Evolutionary conservation across 2,329 filamentous ascomycete species (phyloP).

Genomic region (Cryoendolithus antarcticus): DNA sequence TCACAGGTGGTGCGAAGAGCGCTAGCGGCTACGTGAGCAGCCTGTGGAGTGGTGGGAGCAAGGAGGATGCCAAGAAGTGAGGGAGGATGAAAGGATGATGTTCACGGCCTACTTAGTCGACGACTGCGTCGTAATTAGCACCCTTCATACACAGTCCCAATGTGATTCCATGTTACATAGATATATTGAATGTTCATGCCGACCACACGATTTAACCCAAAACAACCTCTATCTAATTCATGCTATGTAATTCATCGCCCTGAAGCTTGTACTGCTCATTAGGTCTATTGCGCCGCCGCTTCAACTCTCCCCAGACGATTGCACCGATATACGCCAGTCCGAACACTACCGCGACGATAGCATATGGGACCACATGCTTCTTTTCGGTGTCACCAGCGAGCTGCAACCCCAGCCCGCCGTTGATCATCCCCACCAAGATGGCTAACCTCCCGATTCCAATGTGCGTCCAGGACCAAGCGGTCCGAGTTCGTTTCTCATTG

Average conservation of each 20-base stretch:
- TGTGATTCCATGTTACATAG: too few relatives aligned
- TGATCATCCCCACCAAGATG: conserved; percentile 42
- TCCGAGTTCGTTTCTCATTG: conserved; percentile 34
- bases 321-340: conserved; percentile 29
- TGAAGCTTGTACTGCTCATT: not conserved
- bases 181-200: too few relatives aligned
- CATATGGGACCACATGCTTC: conserved; percentile 31
- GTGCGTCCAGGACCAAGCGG: conserved; percentile 31
- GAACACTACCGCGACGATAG: conserved; percentile 37
- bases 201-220: too few relatives aligned
- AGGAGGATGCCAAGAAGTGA: conserved; percentile 9
- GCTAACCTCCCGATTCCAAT: conserved; percentile 20
- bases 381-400: conserved; percentile 27
- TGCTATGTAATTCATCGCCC: too few relatives aligned
- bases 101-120: too few relatives aligned
- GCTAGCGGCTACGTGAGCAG: conserved; percentile 22
- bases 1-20: conserved; percentile 20
- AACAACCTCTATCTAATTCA: too few relatives aligned
- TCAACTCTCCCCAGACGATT: conserved; percentile 19
- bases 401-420: conserved; percentile 43
- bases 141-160: too few relatives aligned
- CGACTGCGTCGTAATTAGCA: too few relatives aligned
- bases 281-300: conserved; percentile 6
- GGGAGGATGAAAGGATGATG: too few relatives aligned
- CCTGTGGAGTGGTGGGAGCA: conserved; percentile 21